phyloP scores from a whole-genome alignment of 768 basidiomycete species.

The Serendipita sp. region DNA sequence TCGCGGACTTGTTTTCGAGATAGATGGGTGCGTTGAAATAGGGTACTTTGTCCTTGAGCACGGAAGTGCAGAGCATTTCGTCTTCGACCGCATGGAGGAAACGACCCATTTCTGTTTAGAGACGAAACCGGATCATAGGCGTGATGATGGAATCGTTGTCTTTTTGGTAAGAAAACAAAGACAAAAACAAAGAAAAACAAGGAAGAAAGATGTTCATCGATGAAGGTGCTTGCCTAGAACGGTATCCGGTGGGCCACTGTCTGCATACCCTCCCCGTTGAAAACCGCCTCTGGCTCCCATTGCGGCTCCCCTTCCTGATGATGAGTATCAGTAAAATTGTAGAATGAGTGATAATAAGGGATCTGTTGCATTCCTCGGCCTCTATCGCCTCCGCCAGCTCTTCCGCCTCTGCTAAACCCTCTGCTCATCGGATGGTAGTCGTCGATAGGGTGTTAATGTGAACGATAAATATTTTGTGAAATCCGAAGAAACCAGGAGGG shows the following conservation, averaged over 20 bases:
- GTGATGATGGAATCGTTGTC: neutral
- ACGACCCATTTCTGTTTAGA: conserved; percentile 67
- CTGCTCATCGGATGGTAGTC: conserved; percentile 1
- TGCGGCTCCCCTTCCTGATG: conserved; percentile 36
- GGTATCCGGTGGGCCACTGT: conserved; percentile 62
- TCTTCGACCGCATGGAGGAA: conserved; percentile 95
- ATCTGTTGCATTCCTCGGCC: conserved; percentile 29
- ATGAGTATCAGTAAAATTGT: conserved; percentile 10
- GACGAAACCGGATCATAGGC: too few relatives aligned
- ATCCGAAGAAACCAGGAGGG: too few relatives aligned
- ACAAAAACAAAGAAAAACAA: neutral
- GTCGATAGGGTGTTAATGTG: too few relatives aligned
- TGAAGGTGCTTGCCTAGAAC: conserved; percentile 39
- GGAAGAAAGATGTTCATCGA: too few relatives aligned
- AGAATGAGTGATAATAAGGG: neutral
- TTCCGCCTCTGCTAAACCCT: conserved; percentile 29
- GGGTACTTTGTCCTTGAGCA: conserved; percentile 79
- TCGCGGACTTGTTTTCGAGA: conserved; percentile 85
- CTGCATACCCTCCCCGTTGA: conserved; percentile 41
- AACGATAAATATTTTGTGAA: too few relatives aligned
- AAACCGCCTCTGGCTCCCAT: conserved; percentile 45
- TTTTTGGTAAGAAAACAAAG: neutral
- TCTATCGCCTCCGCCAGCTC: conserved; percentile 33
- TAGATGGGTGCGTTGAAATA: conserved; percentile 99
- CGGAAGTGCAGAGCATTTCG: conserved; percentile 89